A percentile compares a stretch with the other conserved stretches of the same genome.
phyloP scores from a whole-genome alignment of 441 rosid genomes.

The Mallotus repandus region DNA sequence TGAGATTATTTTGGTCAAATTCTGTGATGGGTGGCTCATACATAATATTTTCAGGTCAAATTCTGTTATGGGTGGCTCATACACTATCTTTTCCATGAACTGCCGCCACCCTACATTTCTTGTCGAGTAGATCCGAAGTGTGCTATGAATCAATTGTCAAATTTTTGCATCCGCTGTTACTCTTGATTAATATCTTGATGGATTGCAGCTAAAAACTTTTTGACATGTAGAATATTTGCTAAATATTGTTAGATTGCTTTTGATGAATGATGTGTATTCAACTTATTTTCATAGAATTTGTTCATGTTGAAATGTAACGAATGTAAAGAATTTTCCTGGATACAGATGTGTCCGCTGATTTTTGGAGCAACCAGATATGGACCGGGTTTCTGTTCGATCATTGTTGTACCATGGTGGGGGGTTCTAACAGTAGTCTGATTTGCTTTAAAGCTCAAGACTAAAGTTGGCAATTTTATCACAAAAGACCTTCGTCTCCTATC shows the following conservation, averaged over 20 bases:
- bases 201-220: constrained; percentile 14
- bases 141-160: neutral
- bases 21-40: constrained; percentile 13
- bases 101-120: constrained; percentile 17
- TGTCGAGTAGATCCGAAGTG: constrained; percentile 10
- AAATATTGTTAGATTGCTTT: constrained; percentile 5
- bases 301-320: neutral
- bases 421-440: too few relatives aligned
- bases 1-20: neutral
- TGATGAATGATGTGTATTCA: neutral
- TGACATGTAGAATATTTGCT: constrained; percentile 22
- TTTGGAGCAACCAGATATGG: too few relatives aligned
- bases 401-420: too few relatives aligned
- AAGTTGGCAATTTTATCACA: too few relatives aligned
- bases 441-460: too few relatives aligned
- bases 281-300: neutral
- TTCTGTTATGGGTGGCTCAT: constrained; percentile 14
- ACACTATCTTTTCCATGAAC: constrained; percentile 14
- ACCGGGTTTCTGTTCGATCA: too few relatives aligned
- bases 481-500: too few relatives aligned
- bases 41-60: neutral
- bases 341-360: neutral
- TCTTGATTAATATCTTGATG: constrained; percentile 6
- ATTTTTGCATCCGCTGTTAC: constrained; percentile 21
- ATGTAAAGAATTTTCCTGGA: constrained; percentile 9